phyloP scores from a whole-genome alignment of 495 filamentous ascomycete genomes.

The Penicillium parvum region DNA sequence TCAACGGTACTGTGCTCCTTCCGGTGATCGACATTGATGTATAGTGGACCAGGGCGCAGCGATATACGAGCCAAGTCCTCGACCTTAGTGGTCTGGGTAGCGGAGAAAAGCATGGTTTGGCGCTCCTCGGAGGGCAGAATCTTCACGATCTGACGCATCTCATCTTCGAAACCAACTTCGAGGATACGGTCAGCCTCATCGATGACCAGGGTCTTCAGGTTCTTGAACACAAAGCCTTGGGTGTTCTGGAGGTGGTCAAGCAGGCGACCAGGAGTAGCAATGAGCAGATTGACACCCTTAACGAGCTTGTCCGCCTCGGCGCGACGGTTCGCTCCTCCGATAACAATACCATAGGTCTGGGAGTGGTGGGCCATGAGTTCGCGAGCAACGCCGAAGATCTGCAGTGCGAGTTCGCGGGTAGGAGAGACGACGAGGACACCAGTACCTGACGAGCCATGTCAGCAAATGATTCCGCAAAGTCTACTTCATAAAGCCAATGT shows the following conservation, averaged over 20 bases:
- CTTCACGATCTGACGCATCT: conserved; percentile 96
- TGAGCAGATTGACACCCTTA: conserved; percentile 91
- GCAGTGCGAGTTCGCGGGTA: conserved; percentile 79
- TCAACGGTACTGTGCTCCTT: conserved; percentile 84
- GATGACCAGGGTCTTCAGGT: conserved; percentile 81
- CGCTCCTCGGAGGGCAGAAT: conserved; percentile 84
- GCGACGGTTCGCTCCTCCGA: conserved; percentile 87
- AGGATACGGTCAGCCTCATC: conserved; percentile 90
- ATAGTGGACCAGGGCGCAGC: conserved; percentile 83
- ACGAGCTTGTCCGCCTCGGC: conserved; percentile 91
- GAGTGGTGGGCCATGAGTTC: conserved; percentile 85
- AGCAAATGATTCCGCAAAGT: neutral
- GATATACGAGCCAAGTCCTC: conserved; percentile 95
- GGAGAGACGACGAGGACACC: conserved; percentile 74
- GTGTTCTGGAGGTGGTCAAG: conserved; percentile 96
- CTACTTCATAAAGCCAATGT: neutral
- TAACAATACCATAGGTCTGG: conserved; percentile 93
- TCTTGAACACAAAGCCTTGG: conserved; percentile 88
- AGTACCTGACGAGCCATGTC: conserved; percentile 51
- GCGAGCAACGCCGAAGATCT: conserved; percentile 93
- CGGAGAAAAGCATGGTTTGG: conserved; percentile 96
- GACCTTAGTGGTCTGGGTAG: conserved; percentile 97
- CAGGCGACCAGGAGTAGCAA: conserved; percentile 88
- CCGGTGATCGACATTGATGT: conserved; percentile 85
- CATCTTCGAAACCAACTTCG: conserved; percentile 97